Base-by-base conservation (phyloP, 768 basidiomycete species). In the Chalciporus pseudorubinellus region DNA sequence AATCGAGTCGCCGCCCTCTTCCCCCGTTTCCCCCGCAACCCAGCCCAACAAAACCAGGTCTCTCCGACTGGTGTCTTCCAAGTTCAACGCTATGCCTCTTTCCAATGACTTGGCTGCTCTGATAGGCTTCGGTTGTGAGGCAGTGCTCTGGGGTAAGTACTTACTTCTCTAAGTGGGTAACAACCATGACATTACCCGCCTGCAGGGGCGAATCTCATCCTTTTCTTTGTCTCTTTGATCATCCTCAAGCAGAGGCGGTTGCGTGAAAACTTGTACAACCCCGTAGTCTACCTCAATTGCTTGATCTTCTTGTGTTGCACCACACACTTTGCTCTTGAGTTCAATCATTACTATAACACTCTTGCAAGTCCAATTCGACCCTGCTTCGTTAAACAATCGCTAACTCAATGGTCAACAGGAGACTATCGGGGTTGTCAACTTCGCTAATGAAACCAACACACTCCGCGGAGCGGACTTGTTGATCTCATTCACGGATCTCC, bases 111-210 rank as follows among this genome's bases (percentile, higher is more conserved):
- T 73, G 2, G 65, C 72, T 31, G 66, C 70, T 12, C 53, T 75
- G 43, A 60, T 72, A 40, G 73, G 73, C 21, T 74, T 74, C 44
- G 66, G 50, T 3, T 70, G 65, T 53, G 74, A 75, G 52, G 61
- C 70, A 0, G 61, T 61, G 14, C 54, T 73, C 13, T 75, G 70
- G 60, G 74, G 74, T 72, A 28, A 31, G 57, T 52, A 0, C 24
- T 14, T 11, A 9, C 6, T 24, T 13, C 22, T 4, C 24, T 14
- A 16, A 18, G 6, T 19, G 29, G 8, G 8, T 11, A 31, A 31
- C 12, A 31, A 31, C 4, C 6, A 16, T 20, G 3, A 33, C 22
- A 24, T 6, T 19, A 1, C 21, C 3, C 34, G 20, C 21, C 22
- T 44, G 22, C 48, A 64, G 60, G 56, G 20, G 31, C 56, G 11